Base-by-base conservation (phyloP, 139 green algal species). In the Marvania coccoides region DNA sequence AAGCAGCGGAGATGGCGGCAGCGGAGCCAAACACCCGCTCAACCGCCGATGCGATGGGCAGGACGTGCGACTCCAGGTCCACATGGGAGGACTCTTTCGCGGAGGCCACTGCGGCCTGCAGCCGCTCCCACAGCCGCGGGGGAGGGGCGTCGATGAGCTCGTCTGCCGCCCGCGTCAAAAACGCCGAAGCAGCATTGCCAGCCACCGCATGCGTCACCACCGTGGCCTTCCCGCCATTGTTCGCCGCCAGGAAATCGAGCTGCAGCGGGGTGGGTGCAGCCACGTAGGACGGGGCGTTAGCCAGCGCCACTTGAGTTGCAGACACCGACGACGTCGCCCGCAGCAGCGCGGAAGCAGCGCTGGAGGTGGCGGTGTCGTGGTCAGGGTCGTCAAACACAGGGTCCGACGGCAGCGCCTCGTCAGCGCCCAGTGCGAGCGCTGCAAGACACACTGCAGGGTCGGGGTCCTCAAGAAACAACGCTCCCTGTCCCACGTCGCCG, bases 1-100 rank as follows among this genome's bases (percentile, higher is more conserved):
- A 95, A 15, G 87, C 83, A 4, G 86, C 83, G 31, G 62, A 85
- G 30, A 95, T 77, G 47, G 88, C 83, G n/a, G 88, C 85, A 9
- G 89, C 84, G 6, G 75, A 89, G 47, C 80, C 77, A 65, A 94
- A 91, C 4, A 95, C 82, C 62, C 83, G 77, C 55, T 91, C 83
- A 26, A 95, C 78, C 6, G 77, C 76, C 6, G 57, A 67, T 0
- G 70, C 38, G 13, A 83, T 74, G 42, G 77, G 72, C 38, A 70
- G 71, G 30, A 84, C 57, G 37, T 73, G 61, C 48, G 58, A 58
- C 2, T 69, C 59, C 23, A 5, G 28, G 47, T 76, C 69, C 28
- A 70, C 26, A 40, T 71, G 47, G n/a, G 69, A 59, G 14, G 69
- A 48, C 1, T 54, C 51, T 13, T 45, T 38, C 40, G 71, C 71